Conservation (phyloP, 2,329 filamentous ascomycete species). For the Penicillium sp. region DNA sequence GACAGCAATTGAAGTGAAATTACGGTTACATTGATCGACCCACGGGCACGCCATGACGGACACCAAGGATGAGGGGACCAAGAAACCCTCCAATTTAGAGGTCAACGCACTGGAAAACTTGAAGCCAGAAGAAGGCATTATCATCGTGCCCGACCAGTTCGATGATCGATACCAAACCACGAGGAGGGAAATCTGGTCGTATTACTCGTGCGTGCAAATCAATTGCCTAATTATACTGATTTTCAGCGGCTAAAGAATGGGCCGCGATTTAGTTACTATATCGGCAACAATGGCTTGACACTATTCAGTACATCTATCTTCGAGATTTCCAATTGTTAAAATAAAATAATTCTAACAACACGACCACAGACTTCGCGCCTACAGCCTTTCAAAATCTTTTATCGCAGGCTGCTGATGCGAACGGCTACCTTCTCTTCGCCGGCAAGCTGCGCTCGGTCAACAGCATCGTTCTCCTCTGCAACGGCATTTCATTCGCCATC, state of each 20-base stretch:
- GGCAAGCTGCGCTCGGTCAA: constrained; percentile 58
- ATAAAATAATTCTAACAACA: not conserved
- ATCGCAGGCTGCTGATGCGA: constrained; percentile 56
- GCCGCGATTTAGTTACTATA: constrained; percentile 51
- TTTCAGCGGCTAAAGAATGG: not conserved
- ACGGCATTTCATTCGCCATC: constrained; percentile 65
- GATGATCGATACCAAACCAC: constrained; percentile 51
- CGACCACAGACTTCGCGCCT: constrained; percentile 51
- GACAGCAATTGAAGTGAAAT: not conserved
- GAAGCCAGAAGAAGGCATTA: constrained; percentile 28
- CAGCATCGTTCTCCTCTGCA: constrained; percentile 61
- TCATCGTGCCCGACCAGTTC: constrained; percentile 53
- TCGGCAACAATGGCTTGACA: constrained; percentile 62
- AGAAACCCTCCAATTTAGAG: not conserved
- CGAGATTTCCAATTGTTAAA: not conserved
- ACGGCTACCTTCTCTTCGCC: constrained; percentile 52
- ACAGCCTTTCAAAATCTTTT: constrained; percentile 64
- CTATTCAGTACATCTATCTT: constrained; percentile 48
- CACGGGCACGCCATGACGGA: not conserved
- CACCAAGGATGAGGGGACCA: not conserved
- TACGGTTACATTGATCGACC: not conserved
- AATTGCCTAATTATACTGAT: not conserved
- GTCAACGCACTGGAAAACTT: constrained; percentile 8
- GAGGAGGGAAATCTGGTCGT: constrained; percentile 54
- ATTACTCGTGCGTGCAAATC: constrained; percentile 44